Evolutionary conservation across 2,329 filamentous ascomycete genomes (phyloP), one percentile per base, ranked within the genome.

Genomic region (Aspergillus vadensis): DNA sequence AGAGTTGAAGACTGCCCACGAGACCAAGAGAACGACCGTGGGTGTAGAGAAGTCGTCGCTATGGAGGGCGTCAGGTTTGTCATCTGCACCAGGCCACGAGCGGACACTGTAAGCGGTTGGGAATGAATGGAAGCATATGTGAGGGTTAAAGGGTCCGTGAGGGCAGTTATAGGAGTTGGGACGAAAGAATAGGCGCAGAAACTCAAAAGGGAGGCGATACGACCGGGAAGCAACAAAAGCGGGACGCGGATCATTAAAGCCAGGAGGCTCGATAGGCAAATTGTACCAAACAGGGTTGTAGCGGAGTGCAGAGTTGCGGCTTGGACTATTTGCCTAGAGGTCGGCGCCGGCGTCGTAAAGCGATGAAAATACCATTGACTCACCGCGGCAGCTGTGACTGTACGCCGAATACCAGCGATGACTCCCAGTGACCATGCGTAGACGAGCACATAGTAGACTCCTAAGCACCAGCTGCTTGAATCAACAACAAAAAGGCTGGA

Each of bases 341-440:
- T 88, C 2, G 92, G 88, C 8, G 89, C 83, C 5, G 94, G 92
- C 10, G 88, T 85, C 4, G 88, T 87, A 69, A 96, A 90, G 64
- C 95, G 91, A 76, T 98, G 94, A 76, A 98, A 99, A 77, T 99
- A 99, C 95, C 95, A 99, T 76, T 99, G 95, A 43, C 92, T 96
- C 23, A 98, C 94, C 0, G 94, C 97, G 10, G 95, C 95, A 23
- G 92, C 94, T 14, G 94, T 97, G 15, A 93, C 95, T 21, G 91
- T 89, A 60, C 95, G 88, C 75, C 99, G 94, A 21, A 98, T 85
- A 17, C 92, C 92, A 59, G 92, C 89, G 72, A 96, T 88, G 59
- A 98, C 86, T 2, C 91, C 90, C 44, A 97, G 82, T 0, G 92
- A 95, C 95, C 95, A 99, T 67, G 98, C 88, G 76, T 97, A 98